Evolutionary conservation across 192 early-diverging fungal genomes (phyloP).

Genomic region (Coemansia sp.): DNA sequence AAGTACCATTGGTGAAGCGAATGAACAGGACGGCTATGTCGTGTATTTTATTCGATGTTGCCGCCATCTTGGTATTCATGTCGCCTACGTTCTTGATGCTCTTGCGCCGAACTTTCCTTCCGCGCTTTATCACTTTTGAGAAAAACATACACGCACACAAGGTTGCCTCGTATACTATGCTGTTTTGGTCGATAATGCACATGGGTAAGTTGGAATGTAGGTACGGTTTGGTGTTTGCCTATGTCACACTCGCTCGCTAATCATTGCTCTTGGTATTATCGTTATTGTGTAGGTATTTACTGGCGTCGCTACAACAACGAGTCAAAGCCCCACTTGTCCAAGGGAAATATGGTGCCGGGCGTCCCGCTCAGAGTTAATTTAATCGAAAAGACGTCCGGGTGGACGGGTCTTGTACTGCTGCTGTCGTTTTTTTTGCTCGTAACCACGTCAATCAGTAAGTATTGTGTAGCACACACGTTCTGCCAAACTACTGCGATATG

Average conservation of each 20-base stretch:
- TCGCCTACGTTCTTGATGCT: conserved; percentile 69
- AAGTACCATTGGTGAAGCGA: conserved; percentile 10
- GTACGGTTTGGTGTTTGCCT: neutral
- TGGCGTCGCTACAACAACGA: conserved; percentile 21
- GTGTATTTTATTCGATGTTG: conserved; percentile 55
- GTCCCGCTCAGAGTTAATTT: conserved; percentile 21
- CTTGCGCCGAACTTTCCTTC: conserved; percentile 59
- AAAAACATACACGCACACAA: conserved; percentile 77
- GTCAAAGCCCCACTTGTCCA: conserved; percentile 12
- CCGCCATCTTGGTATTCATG: conserved; percentile 78
- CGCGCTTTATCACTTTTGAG: conserved; percentile 64
- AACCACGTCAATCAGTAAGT: conserved; percentile 55
- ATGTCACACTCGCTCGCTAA: neutral
- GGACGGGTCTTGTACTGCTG: conserved; percentile 71
- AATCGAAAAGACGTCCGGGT: conserved; percentile 46
- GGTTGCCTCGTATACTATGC: conserved; percentile 65
- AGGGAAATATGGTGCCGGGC: conserved; percentile 17
- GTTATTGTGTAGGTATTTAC: conserved; percentile 25
- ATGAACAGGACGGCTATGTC: conserved; percentile 30
- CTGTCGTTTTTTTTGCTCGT: conserved; percentile 61
- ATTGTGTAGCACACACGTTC: neutral
- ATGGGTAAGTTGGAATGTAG: conserved; percentile 27
- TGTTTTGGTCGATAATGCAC: conserved; percentile 65
- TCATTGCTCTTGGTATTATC: neutral
- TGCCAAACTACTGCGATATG: neutral